phyloP scores from a whole-genome alignment of 805 yeast species.

The Monosporozyma servazzii region DNA sequence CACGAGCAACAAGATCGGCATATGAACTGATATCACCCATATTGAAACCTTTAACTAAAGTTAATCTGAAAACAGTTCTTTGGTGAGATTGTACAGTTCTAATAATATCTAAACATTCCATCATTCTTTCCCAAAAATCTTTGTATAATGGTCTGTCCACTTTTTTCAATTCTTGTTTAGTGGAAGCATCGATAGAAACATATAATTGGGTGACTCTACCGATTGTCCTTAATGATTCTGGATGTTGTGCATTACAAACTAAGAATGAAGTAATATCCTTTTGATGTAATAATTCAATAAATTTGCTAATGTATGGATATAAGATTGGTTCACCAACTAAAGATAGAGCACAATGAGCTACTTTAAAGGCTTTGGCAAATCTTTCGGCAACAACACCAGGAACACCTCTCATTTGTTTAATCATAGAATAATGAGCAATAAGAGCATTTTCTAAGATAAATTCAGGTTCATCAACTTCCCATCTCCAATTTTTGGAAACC shows the following conservation, averaged over 20 bases:
- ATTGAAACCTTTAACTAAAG: conserved; percentile 87
- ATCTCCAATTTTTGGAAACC: conserved; percentile 91
- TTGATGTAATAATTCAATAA: conserved; percentile 70
- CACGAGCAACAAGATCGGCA: conserved; percentile 78
- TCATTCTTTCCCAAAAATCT: conserved; percentile 87
- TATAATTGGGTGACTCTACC: conserved; percentile 80
- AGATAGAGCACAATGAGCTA: conserved; percentile 85
- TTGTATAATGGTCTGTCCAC: conserved; percentile 84
- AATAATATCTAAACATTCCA: conserved; percentile 70
- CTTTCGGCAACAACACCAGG: conserved; percentile 89
- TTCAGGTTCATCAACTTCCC: conserved; percentile 91
- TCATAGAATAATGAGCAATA: conserved; percentile 81
- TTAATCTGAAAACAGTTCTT: conserved; percentile 83
- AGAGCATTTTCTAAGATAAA: conserved; percentile 76
- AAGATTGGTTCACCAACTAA: conserved; percentile 93
- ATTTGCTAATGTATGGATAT: conserved; percentile 83
- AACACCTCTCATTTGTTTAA: conserved; percentile 90
- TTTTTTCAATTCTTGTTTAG: conserved; percentile 64
- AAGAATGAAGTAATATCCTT: conserved; percentile 75
- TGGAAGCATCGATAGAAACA: conserved; percentile 92
- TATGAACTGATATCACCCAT: conserved; percentile 72
- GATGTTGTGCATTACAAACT: conserved; percentile 95
- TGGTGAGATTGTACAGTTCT: conserved; percentile 67
- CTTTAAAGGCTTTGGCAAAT: conserved; percentile 83
- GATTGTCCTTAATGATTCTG: conserved; percentile 63